Base-by-base conservation (phyloP, 345 rosid genomes). In the Arabidopsis suecica region DNA sequence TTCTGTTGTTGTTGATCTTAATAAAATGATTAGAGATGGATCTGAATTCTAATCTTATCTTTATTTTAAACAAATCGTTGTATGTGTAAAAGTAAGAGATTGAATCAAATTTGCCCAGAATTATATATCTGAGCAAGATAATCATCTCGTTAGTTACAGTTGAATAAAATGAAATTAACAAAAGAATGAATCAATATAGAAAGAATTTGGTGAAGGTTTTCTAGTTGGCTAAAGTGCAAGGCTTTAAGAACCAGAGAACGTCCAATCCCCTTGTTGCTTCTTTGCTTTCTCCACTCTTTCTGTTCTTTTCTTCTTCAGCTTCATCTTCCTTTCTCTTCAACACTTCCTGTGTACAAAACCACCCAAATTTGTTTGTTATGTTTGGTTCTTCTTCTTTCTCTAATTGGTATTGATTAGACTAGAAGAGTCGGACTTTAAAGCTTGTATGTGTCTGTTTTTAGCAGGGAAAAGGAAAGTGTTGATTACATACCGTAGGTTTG, bases 161-260 rank as follows among this genome's bases (percentile, higher is more conserved):
- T 62, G 36, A 18, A 53, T 7, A 23, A 18, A 53, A 49, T 9
- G 14, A 44, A 58, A 50, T 13, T 10, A 57, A 77, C 25, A 10
- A 77, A 70, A 62, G 69, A 78, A 78, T 72, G 68, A 65, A 78
- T 55, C 56, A 65, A 63, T 53, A 41, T 62, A 9, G 49, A 61
- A 50, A 34, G 13, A 69, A 75, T 61, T 45, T 59, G 56, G 44
- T 66, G 49, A 22, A 41, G 22, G 9, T 16, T 23, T 30, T 48
- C 71, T 63, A 78, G 53, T 53, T 67, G 36, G 78, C 84, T 33
- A 85, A 71, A 53, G 97, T 80, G 88, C 98, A 95, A 73, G 99
- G 99, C 85, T 95, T 92, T 73, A 92, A 75, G 82, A 95, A 88
- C 98, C 99, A 95, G 61, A 92, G 90, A 61, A 95, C 86, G 64